Evolutionary conservation across 2,329 filamentous ascomycete species (phyloP), one percentile per base, ranked within the genome.

Genomic region (Lachnellula subtilissima): DNA sequence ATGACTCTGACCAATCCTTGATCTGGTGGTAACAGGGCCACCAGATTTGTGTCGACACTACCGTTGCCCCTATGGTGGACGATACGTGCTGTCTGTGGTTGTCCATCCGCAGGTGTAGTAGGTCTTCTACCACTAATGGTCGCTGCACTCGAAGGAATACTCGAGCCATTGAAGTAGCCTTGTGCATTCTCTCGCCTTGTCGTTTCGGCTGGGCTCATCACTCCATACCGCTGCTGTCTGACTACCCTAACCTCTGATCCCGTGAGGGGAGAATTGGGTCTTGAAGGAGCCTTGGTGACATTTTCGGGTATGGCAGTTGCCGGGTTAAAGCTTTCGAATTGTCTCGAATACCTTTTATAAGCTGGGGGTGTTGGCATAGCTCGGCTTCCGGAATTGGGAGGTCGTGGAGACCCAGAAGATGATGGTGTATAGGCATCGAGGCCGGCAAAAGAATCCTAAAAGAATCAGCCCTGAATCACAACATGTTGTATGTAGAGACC

Each of bases 1-100:
- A 97, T 96, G 64, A 97, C 91, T 61, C 92, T 84, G 61, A 97
- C 96, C 58, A 96, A 84, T 57, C 92, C 88, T 71, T 95, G 91
- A 72, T 91, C 89, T 62, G 86, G 82, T 55, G 92, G 92, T 67
- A 97, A 76, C 57, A 88, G 87, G 63, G 90, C 89, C 81, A 93
- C 94, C 61, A 93, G 85, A 64, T 90, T 87, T 60, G 87, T 87
- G 72, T 97, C 92, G 68, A 93, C 80, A 72, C 90, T 96, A 53
- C 88, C 89, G 66, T 88, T 88, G 64, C 89, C 89, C 68, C 89
- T 84, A 72, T 96, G 91, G 63, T 79, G 78, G 56, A 78, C 79
- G 71, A 85, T 82, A 66, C 81, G 80, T 61, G 83, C 81, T 50
- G 81, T 78, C 64, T 85, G 83, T 53, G 79, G 76, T 39, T 77